Base-by-base conservation (phyloP, 2,329 filamentous ascomycete species). In the Aphanoascus verrucosus region DNA sequence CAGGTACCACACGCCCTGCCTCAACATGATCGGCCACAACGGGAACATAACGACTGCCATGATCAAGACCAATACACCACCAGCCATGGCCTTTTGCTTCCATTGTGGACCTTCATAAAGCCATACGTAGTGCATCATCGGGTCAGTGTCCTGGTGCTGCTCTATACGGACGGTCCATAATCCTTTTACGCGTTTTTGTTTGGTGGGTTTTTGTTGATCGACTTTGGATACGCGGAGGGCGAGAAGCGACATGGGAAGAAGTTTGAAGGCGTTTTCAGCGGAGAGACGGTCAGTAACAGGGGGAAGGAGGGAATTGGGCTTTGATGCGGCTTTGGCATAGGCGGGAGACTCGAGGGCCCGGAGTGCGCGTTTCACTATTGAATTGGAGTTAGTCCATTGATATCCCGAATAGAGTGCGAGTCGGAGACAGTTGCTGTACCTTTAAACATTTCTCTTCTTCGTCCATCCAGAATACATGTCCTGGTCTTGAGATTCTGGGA, bases 401-500 rank as follows among this genome's bases (percentile, higher is more conserved):
- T 31, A 1, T 2, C 23, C 19, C 35, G n/a, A 38, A 40, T 19
- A 17, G 32, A 50, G 20, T 57, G 17, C 52, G 40, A n/a, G 49
- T 46, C 42, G 41, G 17, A 55, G 19, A 50, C 42, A 52, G 47
- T 37, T 20, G 15, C 11, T 11, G 44, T 75, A 91, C 88, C 89
- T 78, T 85, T 86, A 72, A 98, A 97, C 87, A 98, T 94, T 60
- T 98, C 91, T 73, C 95, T 97, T 64, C 93, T 82, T 77, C 96
- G 90, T 63, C 93, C 93, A 60, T 96, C 90, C 60, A 97, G 80
- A 59, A 98, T 94, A 68, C 87, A 91, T 15, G 90, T 96, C 58
- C 93, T 79, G 15, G 81, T 78, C 78, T 98, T 98, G 59, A 98
- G 74, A 56, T 93, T 81, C 72, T 96, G 90, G 55, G 79, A 71